Conservation (phyloP, 768 basidiomycete genomes). For the Ramaria rubella region DNA sequence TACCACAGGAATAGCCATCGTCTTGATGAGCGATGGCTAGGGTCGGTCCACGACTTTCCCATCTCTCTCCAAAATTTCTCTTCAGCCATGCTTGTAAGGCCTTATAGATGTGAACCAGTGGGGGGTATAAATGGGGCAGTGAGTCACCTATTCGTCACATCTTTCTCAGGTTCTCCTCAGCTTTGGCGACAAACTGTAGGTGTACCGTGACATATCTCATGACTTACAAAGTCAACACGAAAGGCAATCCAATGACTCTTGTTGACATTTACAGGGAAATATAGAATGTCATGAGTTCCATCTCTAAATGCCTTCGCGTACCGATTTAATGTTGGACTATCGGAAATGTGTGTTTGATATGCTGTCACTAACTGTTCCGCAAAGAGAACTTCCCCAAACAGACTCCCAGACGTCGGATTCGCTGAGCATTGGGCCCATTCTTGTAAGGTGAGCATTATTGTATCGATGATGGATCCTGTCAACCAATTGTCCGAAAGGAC, state of each 20-base stretch:
- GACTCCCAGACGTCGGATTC: not conserved
- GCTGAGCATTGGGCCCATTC: too few species aligned
- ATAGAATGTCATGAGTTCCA: not conserved
- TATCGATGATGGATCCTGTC: too few species aligned
- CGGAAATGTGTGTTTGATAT: not conserved
- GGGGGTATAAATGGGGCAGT: not conserved
- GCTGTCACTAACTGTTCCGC: not conserved
- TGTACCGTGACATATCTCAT: slow-evolving; percentile 9
- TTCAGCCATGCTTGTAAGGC: not conserved
- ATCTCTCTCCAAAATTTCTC: not conserved
- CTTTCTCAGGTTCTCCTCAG: not conserved
- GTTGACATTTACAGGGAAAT: slow-evolving; percentile 6
- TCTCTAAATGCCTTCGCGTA: not conserved
- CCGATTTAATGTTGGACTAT: not conserved
- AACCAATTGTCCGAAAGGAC: not conserved
- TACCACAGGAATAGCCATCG: slow-evolving; percentile 18
- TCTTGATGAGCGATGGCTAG: slow-evolving; percentile 15
- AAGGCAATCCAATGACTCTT: slow-evolving; percentile 13
- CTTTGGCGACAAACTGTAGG: not conserved
- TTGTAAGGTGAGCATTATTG: too few species aligned
- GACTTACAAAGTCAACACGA: slow-evolving; percentile 8
- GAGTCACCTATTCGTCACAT: not conserved
- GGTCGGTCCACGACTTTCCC: not conserved
- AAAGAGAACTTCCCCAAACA: not conserved
- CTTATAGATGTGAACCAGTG: not conserved